These are phyloP conservation scores for Soucietia sequanensis DNA, from an alignment of 805 yeast species.

Conservation along the genomic window DNA sequence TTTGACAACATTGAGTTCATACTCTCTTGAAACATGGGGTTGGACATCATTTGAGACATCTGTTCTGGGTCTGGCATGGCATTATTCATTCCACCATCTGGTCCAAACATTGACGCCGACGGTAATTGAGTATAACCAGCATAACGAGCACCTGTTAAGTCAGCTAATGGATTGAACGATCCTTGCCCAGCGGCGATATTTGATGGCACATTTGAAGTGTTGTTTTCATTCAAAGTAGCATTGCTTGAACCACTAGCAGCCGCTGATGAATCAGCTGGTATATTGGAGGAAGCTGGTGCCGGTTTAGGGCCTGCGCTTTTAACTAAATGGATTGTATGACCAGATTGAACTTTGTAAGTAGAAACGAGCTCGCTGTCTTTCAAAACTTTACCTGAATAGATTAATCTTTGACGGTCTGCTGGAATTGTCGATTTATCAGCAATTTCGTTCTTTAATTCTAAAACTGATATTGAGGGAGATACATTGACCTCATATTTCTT, in stretches of 20 bases:
- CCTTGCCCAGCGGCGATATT: constrained; percentile 87
- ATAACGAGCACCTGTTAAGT: constrained; percentile 90
- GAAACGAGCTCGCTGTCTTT: constrained; percentile 77
- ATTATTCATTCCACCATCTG: constrained; percentile 85
- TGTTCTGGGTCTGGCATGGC: constrained; percentile 76
- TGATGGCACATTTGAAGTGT: constrained; percentile 53
- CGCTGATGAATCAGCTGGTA: constrained; percentile 22
- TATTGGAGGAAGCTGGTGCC: constrained; percentile 20
- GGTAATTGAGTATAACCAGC: constrained; percentile 93
- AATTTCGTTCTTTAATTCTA: constrained; percentile 65
- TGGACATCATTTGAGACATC: constrained; percentile 68
- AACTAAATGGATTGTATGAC: constrained; percentile 87
- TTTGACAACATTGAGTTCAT: constrained; percentile 80
- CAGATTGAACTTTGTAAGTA: constrained; percentile 77
- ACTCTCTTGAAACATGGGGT: constrained; percentile 78
- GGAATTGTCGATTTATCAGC: constrained; percentile 64
- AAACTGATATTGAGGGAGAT: constrained; percentile 53
- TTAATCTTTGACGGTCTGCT: constrained; percentile 78
- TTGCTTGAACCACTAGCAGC: constrained; percentile 12
- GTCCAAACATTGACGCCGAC: constrained; percentile 83
- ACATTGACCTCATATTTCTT: constrained; percentile 69
- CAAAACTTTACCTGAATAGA: constrained; percentile 90
- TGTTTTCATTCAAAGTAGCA: constrained; percentile 6
- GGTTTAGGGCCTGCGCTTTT: constrained; percentile 61
- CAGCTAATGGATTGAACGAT: constrained; percentile 86